Evolutionary conservation across 306 rosid genomes (phyloP).

Genomic region (Prunus fruticosa): DNA sequence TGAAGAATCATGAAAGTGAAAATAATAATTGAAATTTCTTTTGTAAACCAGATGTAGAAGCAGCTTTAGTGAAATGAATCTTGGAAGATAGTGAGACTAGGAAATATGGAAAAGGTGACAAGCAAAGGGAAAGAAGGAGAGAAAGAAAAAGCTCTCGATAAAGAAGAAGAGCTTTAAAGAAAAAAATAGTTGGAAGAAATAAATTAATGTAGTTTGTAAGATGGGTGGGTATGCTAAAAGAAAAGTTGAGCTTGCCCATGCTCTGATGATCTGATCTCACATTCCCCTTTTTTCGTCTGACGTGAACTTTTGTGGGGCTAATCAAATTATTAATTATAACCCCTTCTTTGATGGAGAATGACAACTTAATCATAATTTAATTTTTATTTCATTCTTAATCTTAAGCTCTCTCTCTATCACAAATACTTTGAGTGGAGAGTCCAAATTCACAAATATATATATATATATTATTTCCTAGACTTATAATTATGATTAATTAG

Average conservation of each 20-base stretch:
- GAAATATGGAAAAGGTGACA: constrained; percentile 28
- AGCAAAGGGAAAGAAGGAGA: constrained; percentile 20
- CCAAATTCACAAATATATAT: neutral
- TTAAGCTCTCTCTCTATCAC: neutral
- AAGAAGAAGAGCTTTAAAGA: constrained; percentile 40
- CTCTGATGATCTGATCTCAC: constrained; percentile 43
- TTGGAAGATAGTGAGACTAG: constrained; percentile 34
- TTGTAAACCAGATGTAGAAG: constrained; percentile 26
- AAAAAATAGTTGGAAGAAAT: constrained; percentile 1
- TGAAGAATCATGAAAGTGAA: constrained; percentile 27
- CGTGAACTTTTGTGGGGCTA: constrained; percentile 65
- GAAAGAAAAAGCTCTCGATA: constrained; percentile 24
- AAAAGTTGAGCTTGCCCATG: constrained; percentile 51
- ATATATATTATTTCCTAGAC: neutral
- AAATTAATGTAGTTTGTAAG: neutral
- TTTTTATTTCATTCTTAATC: neutral
- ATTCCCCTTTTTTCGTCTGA: constrained; percentile 62
- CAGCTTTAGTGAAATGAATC: constrained; percentile 41
- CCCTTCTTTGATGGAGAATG: constrained; percentile 16
- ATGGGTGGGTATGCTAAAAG: constrained; percentile 30
- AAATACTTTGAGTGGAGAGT: neutral
- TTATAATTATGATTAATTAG: neutral
- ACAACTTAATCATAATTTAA: constrained; percentile 28
- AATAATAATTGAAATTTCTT: constrained; percentile 28
- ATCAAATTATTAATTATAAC: constrained; percentile 26